Percentiles rank a stretch among this genome's conserved stretches.
Evolutionary conservation across 2,329 filamentous ascomycete species (phyloP).

Genomic region (Talaromyces sp.): DNA sequence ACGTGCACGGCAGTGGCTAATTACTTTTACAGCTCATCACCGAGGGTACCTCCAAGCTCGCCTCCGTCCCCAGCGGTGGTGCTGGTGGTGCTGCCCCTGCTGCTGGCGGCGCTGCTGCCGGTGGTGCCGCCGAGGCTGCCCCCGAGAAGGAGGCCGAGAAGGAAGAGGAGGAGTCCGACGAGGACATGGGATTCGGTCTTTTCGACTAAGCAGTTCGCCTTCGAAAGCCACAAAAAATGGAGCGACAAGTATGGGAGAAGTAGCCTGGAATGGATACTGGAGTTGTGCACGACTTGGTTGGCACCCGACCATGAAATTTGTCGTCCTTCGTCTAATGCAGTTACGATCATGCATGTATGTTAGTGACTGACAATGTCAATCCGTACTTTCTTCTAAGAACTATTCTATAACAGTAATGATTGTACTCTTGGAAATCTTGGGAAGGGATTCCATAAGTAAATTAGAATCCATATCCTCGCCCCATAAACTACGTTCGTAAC

Average conservation of each 20-base stretch:
- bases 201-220: conserved; percentile 50
- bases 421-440: too few species aligned
- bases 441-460: too few species aligned
- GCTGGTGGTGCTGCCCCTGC: conserved; percentile 56
- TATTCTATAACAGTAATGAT: too few species aligned
- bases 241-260: conserved; percentile 55
- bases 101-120: conserved; percentile 62
- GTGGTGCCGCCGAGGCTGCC: conserved; percentile 54
- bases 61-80: conserved; percentile 92
- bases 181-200: conserved; percentile 70
- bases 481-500: not conserved
- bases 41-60: conserved; percentile 86
- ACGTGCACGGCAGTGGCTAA: conserved; percentile 10
- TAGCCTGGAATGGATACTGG: conserved; percentile 24
- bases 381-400: not conserved
- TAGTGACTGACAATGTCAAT: conserved; percentile 16
- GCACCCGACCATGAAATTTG: conserved; percentile 19
- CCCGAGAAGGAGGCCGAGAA: conserved; percentile 67
- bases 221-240: conserved; percentile 13
- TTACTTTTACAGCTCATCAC: conserved; percentile 66
- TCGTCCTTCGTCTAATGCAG: conserved; percentile 26
- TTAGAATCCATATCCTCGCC: not conserved
- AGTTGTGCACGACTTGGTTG: conserved; percentile 10
- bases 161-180: conserved; percentile 72
- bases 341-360: conserved; percentile 26